Evolutionary conservation across 78 protist species (phyloP), one percentile per base, ranked within the genome.

Genomic region (Pigoraptor vietnamica): DNA sequence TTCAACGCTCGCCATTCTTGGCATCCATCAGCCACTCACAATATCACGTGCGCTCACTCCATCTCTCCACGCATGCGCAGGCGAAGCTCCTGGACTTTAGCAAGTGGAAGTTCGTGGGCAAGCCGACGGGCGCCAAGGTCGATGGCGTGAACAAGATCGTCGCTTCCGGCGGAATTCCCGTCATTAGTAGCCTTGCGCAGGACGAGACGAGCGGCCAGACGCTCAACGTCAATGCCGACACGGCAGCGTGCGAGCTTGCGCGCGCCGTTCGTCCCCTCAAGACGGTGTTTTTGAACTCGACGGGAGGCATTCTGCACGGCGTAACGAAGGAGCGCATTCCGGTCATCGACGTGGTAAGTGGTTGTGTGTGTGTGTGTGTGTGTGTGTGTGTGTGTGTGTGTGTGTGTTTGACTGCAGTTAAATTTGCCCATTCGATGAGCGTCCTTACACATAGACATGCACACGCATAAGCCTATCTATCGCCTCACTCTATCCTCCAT

Each of bases 141-240:
- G 93, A 90, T 2, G 86, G 81, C 34, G 48, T 92, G 39, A 92
- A 94, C 21, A 35, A 40, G 36, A 87, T 90, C 39, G 67, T 92
- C 9, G 34, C 90, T 23, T 23, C 40, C 32, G 94, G 91, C 92
- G 90, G 67, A 37, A 89, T 93, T 2, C 95, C 96, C 88, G 93
- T 95, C 0, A 36, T 95, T n/a, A 91, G 87, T 2, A 40, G 90
- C 1, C 56, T 92, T 9, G 81, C 39, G 32, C 29, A 40, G 36
- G 34, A 23, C 81, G 82, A 39, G 89, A 83, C 81, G 32, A 37
- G 55, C 89, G 37, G 37, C 67, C 39, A 9, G 36, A 94, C 95
- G 6, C 82, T 95, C 34, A 95, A 95, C 84, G 90, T 95, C 91
- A 95, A 95, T 86, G 96, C 96, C 23, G 96, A 95, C 88, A 92